phyloP scores from a whole-genome alignment of 1,284 basidiomycete genomes.

The Sporisorium sorghi region DNA sequence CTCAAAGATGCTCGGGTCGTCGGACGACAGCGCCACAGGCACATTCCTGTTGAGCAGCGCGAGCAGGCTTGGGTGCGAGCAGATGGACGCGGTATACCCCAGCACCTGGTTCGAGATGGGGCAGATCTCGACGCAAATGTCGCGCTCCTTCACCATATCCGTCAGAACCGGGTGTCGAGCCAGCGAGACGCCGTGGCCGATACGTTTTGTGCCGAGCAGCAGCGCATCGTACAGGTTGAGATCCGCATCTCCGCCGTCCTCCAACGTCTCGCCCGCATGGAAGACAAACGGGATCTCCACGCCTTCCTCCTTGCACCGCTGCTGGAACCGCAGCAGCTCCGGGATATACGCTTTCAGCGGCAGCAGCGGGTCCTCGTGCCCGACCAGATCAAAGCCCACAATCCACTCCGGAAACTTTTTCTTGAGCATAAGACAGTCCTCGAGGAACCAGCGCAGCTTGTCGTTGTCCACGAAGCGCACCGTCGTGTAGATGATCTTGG shows the following conservation, averaged over 20 bases:
- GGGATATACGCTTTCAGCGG: slow-evolving; percentile 78
- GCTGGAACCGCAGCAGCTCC: slow-evolving; percentile 75
- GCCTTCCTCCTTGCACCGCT: slow-evolving; percentile 74
- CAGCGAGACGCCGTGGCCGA: slow-evolving; percentile 82
- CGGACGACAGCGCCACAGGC: slow-evolving; percentile 77
- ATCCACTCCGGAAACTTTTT: slow-evolving; percentile 80
- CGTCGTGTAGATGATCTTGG: slow-evolving; percentile 75
- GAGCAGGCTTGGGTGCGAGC: slow-evolving; percentile 43
- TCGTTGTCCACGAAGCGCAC: slow-evolving; percentile 75
- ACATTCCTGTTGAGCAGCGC: slow-evolving; percentile 78
- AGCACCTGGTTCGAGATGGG: slow-evolving; percentile 64
- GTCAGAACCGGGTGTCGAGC: slow-evolving; percentile 80
- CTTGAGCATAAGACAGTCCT: slow-evolving; percentile 80
- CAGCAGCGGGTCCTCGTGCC: slow-evolving; percentile 77
- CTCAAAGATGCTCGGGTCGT: slow-evolving; percentile 81
- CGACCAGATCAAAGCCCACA: slow-evolving; percentile 82
- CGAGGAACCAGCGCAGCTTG: slow-evolving; percentile 76
- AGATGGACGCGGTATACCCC: slow-evolving; percentile 38
- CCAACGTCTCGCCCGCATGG: slow-evolving; percentile 82
- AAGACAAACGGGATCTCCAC: slow-evolving; percentile 81
- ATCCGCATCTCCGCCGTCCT: slow-evolving; percentile 77
- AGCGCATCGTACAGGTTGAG: slow-evolving; percentile 82
- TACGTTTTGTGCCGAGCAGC: slow-evolving; percentile 79
- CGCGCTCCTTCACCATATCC: slow-evolving; percentile 75
- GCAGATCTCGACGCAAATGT: slow-evolving; percentile 77